A percentile compares a stretch with the other conserved stretches of the same genome.
These are phyloP conservation scores for Chrysoporthe deuterocubensis DNA, from an alignment of 2,329 filamentous ascomycete species.

Conservation along the genomic window DNA sequence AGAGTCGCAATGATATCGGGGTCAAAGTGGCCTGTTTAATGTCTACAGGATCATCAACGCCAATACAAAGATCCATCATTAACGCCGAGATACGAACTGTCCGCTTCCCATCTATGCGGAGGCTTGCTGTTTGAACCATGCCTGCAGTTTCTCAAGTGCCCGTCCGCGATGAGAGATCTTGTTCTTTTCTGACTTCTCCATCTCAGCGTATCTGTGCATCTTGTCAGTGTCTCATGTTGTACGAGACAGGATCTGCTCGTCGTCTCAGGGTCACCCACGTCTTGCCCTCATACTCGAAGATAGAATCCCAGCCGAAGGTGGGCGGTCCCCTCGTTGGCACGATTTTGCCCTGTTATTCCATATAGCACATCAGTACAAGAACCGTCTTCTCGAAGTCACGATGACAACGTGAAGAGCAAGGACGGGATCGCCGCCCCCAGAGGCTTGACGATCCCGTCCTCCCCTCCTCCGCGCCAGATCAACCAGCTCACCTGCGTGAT, in stretches of 20 bases:
- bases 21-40: not conserved
- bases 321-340: slow-evolving; percentile 80
- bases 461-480: not conserved
- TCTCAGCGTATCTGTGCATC: slow-evolving; percentile 76
- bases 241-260: not conserved
- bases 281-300: slow-evolving; percentile 90
- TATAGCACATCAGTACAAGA: not conserved
- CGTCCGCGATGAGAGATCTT: slow-evolving; percentile 87
- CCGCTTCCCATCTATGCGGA: slow-evolving; percentile 24
- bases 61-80: not conserved
- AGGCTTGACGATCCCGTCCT: not conserved
- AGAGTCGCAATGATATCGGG: not conserved
- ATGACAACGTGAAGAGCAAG: too few relatives aligned
- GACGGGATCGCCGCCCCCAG: too few relatives aligned
- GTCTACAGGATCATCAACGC: slow-evolving; percentile 4
- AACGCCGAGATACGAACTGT: not conserved
- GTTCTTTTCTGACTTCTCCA: slow-evolving; percentile 88
- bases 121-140: slow-evolving; percentile 67
- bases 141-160: slow-evolving; percentile 84
- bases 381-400: not conserved
- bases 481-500: slow-evolving; percentile 69
- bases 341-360: slow-evolving; percentile 65
- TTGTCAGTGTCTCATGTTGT: slow-evolving; percentile 12
- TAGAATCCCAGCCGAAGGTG: slow-evolving; percentile 92
- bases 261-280: slow-evolving; percentile 59